phyloP scores from a whole-genome alignment of 2,329 filamentous ascomycete species.

The Hypoxylon sp. region DNA sequence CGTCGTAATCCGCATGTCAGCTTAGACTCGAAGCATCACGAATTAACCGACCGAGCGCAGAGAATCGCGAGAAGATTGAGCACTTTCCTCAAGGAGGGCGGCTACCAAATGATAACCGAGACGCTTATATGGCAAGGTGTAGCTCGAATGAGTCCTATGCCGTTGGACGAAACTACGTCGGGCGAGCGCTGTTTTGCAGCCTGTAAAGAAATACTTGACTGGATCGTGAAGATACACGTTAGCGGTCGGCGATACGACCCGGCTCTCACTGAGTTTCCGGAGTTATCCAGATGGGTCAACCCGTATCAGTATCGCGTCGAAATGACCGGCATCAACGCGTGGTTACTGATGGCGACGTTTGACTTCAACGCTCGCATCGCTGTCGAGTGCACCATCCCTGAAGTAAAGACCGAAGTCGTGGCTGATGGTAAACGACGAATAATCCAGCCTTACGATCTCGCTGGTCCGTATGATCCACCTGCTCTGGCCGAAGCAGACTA shows the following conservation, averaged over 20 bases:
- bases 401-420: slow-evolving; percentile 32
- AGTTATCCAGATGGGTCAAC: slow-evolving; percentile 45
- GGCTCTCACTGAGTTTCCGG: neutral
- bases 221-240: slow-evolving; percentile 16
- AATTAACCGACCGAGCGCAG: slow-evolving; percentile 22
- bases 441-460: slow-evolving; percentile 41
- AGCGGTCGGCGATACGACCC: neutral
- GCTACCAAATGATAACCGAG: slow-evolving; percentile 11
- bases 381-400: slow-evolving; percentile 44
- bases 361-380: slow-evolving; percentile 50
- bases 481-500: slow-evolving; percentile 10
- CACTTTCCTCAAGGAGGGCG: slow-evolving; percentile 30
- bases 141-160: slow-evolving; percentile 40
- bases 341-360: slow-evolving; percentile 48
- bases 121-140: neutral
- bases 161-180: slow-evolving; percentile 42
- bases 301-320: slow-evolving; percentile 49
- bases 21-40: slow-evolving; percentile 21
- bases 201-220: slow-evolving; percentile 43
- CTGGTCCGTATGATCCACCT: slow-evolving; percentile 28
- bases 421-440: slow-evolving; percentile 39
- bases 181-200: slow-evolving; percentile 51
- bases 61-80: slow-evolving; percentile 31
- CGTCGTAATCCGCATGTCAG: slow-evolving; percentile 34
- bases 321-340: slow-evolving; percentile 52